Evolutionary conservation across 169 alveolate species (phyloP), one percentile per base, ranked within the genome.

Genomic region (Plasmodium chabaudi): DNA sequence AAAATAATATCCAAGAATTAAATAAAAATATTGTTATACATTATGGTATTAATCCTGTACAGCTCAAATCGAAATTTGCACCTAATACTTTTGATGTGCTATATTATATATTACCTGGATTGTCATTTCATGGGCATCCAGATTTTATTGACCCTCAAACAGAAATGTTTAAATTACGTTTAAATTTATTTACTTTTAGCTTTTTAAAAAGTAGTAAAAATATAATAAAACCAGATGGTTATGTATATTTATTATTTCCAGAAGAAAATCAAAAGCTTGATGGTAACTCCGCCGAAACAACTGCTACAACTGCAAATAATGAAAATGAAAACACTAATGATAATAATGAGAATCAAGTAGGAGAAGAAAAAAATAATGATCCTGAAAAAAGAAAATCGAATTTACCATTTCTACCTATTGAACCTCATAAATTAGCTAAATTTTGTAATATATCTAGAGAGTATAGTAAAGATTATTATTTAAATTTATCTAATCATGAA

Each of bases 41-140:
- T 56, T 90, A 86, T 59, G 92, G 94, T 19, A 91, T 90, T 21
- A 90, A 90, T 67, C 94, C 94, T 13, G 94, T 91, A 10, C 94
- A 90, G 57, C 46, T 90, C 34, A 72, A 77, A 49, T 68, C 82
- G 9, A 63, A 57, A 55, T 90, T 90, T 42, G 71, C 89, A 9
- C 89, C 87, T 6, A 91, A 75, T 25, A 71, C 86, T 5, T 90
- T 86, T 77, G 94, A 90, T 72, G 90, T 61, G 21, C n/a, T 90
- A 70, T 65, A 86, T 57, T 82, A 82, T 69, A 57, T 82, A 42
- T 82, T 82, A 82, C 90, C 90, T 46, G 90, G 90, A 61, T 57
- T 82, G 46, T 82, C 90, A 65, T 82, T 71, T 87, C 86, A 68
- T 60, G 88, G 94, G 46, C 60, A 87, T 59, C 94, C 94, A 67